phyloP scores from a whole-genome alignment of 306 rosid species.

The Delonix regia region DNA sequence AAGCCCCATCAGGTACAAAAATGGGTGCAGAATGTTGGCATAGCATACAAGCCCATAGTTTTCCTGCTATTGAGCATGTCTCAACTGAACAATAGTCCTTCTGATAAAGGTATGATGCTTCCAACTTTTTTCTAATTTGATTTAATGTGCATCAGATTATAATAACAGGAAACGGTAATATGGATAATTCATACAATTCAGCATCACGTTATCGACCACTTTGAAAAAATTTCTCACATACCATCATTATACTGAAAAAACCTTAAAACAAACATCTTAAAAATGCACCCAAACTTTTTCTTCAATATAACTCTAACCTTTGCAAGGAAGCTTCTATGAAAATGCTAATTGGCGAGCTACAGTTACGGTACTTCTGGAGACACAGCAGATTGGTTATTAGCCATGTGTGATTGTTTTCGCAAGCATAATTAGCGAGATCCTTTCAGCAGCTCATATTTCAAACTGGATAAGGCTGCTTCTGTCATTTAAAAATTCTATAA shows the following conservation, averaged over 20 bases:
- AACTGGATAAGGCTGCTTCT: slow-evolving; percentile 37
- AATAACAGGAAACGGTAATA: too few relatives aligned
- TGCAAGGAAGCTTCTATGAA: not conserved
- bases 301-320: not conserved
- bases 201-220: too few relatives aligned
- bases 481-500: slow-evolving; percentile 31
- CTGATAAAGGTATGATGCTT: slow-evolving; percentile 30
- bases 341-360: not conserved
- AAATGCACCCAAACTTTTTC: not conserved
- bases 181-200: not conserved
- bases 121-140: slow-evolving; percentile 25
- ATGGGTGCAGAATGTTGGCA: not conserved
- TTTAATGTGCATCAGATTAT: slow-evolving; percentile 10
- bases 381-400: not conserved
- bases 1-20: not conserved
- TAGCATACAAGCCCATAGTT: not conserved
- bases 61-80: not conserved
- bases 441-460: slow-evolving; percentile 16
- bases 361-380: not conserved
- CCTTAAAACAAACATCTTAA: not conserved
- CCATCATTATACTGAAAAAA: not conserved
- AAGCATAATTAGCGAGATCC: not conserved
- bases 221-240: too few relatives aligned
- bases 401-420: not conserved
- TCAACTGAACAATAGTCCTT: not conserved